Base-by-base conservation (phyloP, 2,329 filamentous ascomycete species). In the Elsinoe perseae region DNA sequence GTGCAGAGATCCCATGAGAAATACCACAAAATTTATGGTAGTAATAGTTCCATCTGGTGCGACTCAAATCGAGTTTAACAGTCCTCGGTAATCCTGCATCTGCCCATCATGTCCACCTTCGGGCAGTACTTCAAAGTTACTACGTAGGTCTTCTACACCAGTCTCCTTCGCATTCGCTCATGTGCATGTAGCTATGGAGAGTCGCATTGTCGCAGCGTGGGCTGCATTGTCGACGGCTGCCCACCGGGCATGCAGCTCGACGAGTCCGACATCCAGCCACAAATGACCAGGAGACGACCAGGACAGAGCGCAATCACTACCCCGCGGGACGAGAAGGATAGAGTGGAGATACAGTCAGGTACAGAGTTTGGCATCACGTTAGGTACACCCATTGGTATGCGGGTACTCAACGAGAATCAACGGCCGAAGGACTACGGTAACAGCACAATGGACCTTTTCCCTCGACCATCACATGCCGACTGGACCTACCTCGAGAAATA, bases 401-500 rank as follows among this genome's bases (percentile, higher is more conserved):
- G 87, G 58, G 91, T 97, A 42, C 79, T 84, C 71, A 97, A 97
- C 72, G 85, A 97, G 76, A 91, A 97, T 71, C 89, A 95, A 69
- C 79, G 92, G 61, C 92, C 91, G 34, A 84, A 89, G 69, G 93
- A 98, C 76, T 97, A 97, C 73, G 87, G 87, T 57, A 82, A 83
- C 73, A 81, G 83, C 69, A 95, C 91, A 27, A 96, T 96, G 82
- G 89, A 97, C 72, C 75, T 84, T 60, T 97, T 86, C 79, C 93
- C 93, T 3, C 82, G 93, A 53, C 93, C 92, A 32, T 89, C 84
- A 69, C 93, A 97, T 73, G 92, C 93, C 59, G 92, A 97, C 74
- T 96, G 87, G 82, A 97, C 93, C 59, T 97, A 97, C 75, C 79
- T 95, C 59, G 88, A 95, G 72, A 97, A 97, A 76, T 98, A 98